Evolutionary conservation across 768 basidiomycete species (phyloP).

Genomic region (Lactarius deliciosus): DNA sequence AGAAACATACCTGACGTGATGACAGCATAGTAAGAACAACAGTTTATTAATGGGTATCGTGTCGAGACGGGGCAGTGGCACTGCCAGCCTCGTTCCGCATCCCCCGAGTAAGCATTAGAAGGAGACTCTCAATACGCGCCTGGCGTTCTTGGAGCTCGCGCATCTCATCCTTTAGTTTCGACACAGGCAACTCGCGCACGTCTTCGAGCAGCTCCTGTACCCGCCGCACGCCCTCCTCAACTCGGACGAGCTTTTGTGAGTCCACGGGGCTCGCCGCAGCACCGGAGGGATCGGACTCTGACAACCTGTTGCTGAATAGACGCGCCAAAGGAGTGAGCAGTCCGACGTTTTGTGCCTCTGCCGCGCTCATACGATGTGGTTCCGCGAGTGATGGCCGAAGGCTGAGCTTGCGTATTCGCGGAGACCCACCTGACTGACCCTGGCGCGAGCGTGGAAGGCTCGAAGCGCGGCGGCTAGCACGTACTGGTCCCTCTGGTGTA

Average conservation of each 20-base stretch:
- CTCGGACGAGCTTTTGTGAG: constrained; percentile 34
- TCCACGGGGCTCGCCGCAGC: constrained; percentile 29
- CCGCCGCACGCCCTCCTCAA: constrained; percentile 50
- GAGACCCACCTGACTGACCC: constrained; percentile 31
- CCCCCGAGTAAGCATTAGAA: constrained; percentile 66
- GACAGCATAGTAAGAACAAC: not conserved
- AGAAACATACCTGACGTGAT: not conserved
- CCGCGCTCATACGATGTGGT: constrained; percentile 28
- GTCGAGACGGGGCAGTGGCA: constrained; percentile 16
- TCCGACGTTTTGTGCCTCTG: constrained; percentile 33
- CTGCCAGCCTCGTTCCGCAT: constrained; percentile 47
- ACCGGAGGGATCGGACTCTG: constrained; percentile 15
- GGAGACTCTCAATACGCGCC: constrained; percentile 70
- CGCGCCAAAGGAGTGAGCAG: constrained; percentile 50
- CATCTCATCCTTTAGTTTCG: constrained; percentile 73
- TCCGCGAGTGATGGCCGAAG: constrained; percentile 32
- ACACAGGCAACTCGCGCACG: constrained; percentile 61
- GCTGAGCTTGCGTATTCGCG: constrained; percentile 31
- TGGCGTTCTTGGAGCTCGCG: constrained; percentile 79
- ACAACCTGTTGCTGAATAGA: constrained; percentile 41
- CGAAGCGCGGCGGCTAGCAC: constrained; percentile 21
- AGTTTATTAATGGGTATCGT: constrained; percentile 25
- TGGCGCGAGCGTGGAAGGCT: constrained; percentile 32
- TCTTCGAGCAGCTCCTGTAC: constrained; percentile 66
- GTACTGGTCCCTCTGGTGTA: constrained; percentile 15